Percentiles rank a stretch among this genome's conserved stretches.
Evolutionary conservation across 106 monocot species (phyloP).

Genomic region (Apostasia shenzhenica): DNA sequence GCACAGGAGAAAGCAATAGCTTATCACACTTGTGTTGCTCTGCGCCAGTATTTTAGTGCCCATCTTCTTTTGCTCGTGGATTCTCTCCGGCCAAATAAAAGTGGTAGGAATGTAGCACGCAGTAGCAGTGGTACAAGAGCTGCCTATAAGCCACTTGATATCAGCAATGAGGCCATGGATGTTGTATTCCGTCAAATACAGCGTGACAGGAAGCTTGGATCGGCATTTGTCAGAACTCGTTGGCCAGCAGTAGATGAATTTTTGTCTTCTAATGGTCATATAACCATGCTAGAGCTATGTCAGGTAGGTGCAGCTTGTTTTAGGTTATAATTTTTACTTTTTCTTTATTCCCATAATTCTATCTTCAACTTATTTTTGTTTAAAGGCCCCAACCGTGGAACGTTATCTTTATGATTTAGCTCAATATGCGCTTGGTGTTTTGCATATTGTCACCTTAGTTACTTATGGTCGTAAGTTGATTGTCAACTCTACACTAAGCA

Average conservation of each 20-base stretch:
- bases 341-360: background rate
- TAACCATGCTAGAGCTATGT: conserved; percentile 78
- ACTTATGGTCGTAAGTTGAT: conserved; percentile 69
- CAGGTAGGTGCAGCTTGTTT: conserved; percentile 38
- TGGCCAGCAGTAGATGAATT: conserved; percentile 91
- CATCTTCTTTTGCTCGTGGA: conserved; percentile 91
- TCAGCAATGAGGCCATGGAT: conserved; percentile 95
- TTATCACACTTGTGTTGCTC: conserved; percentile 82
- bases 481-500: conserved; percentile 80
- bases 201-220: conserved; percentile 90
- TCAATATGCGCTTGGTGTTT: conserved; percentile 86
- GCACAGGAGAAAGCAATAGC: conserved; percentile 90
- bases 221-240: conserved; percentile 74
- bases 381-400: conserved; percentile 77
- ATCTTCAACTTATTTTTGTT: background rate
- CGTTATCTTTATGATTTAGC: conserved; percentile 95
- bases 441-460: conserved; percentile 87
- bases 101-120: conserved; percentile 47
- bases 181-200: conserved; percentile 79
- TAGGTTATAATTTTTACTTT: background rate
- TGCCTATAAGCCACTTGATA: conserved; percentile 87
- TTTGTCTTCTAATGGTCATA: conserved; percentile 76
- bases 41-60: conserved; percentile 85
- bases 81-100: conserved; percentile 89
- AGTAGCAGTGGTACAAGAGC: conserved; percentile 59